Evolutionary conservation across 2,329 filamentous ascomycete genomes (phyloP), one percentile per base, ranked within the genome.

Genomic region (Microthyrium microscopicum): DNA sequence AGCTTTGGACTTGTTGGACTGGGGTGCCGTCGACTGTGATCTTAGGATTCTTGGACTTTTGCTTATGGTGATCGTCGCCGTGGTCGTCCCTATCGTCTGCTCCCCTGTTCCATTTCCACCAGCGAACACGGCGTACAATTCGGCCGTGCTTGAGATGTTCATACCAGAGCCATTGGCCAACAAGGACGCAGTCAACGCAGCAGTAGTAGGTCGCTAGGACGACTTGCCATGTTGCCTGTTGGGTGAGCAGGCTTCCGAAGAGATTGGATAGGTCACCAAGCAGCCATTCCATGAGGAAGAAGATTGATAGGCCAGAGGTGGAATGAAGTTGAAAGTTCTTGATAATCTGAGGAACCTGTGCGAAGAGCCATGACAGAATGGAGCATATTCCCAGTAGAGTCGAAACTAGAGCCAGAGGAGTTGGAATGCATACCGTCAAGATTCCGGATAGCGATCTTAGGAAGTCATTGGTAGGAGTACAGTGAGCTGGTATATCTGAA

Each of bases 341-440:
- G 55, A 69, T 73, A 40, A 78, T 75, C 45, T 78, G 73, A 2
- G 73, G 73, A 19, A 77, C 56, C 49, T 77, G 73, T 9, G 73
- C 73, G 47, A 76, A 78, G 2, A 78, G 61, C 73, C 73, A 78
- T 27, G 72, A 68, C 32, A 73, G 43, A 39, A 78, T 77, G 45
- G 70, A 76, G 39, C 72, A 54, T 1, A 60, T 63, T 15, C 73
- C 73, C 34, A 77, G 58, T 3, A 64, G 40, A 5, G 68, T 71
- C 16, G 73, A 77, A 37, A 73, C 41, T 38, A 77, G 60, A 16
- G 71, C 71, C 35, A 76, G 61, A 34, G 66, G 64, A 13, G 70
- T 74, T 9, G 73, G 73, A 28, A 77, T 55, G 53, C 73, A 78
- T 40, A 64, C 66, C 45, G 71, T 65, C 40, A 77, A 64, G 33